These are phyloP conservation scores for Cercophora scortea DNA, from an alignment of 495 filamentous ascomycete species.

Conservation along the genomic window DNA sequence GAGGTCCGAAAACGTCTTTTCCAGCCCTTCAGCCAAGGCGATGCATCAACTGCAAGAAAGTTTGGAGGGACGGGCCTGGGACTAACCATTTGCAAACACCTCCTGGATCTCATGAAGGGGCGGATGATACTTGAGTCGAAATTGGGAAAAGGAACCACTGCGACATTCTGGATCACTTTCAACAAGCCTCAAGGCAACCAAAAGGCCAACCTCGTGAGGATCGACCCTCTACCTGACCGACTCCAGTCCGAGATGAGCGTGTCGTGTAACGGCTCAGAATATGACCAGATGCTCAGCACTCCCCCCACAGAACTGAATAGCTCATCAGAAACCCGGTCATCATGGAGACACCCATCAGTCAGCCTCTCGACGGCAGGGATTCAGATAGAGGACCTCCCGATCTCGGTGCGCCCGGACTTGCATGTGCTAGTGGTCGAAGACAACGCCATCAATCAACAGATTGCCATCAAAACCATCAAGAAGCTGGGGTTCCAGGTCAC, in stretches of 20 bases:
- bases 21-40: conserved; percentile 80
- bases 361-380: conserved; percentile 16
- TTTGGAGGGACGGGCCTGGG: conserved; percentile 81
- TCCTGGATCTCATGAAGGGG: conserved; percentile 80
- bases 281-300: conserved; percentile 29
- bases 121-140: conserved; percentile 56
- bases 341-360: conserved; percentile 22
- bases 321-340: conserved; percentile 19
- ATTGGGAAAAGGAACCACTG: conserved; percentile 52
- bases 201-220: conserved; percentile 36
- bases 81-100: conserved; percentile 68
- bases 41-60: conserved; percentile 63
- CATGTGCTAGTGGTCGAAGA: conserved; percentile 73
- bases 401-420: conserved; percentile 43
- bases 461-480: conserved; percentile 63
- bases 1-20: conserved; percentile 66
- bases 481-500: conserved; percentile 68
- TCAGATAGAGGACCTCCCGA: conserved; percentile 28
- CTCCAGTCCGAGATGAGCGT: conserved; percentile 56
- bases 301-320: conserved; percentile 16
- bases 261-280: conserved; percentile 48
- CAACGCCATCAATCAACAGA: conserved; percentile 73
- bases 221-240: conserved; percentile 49
- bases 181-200: conserved; percentile 38
- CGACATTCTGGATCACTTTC: conserved; percentile 63